These are phyloP conservation scores for Plenodomus lindquistii DNA, from an alignment of 2,329 filamentous ascomycete species.

Conservation along the genomic window DNA sequence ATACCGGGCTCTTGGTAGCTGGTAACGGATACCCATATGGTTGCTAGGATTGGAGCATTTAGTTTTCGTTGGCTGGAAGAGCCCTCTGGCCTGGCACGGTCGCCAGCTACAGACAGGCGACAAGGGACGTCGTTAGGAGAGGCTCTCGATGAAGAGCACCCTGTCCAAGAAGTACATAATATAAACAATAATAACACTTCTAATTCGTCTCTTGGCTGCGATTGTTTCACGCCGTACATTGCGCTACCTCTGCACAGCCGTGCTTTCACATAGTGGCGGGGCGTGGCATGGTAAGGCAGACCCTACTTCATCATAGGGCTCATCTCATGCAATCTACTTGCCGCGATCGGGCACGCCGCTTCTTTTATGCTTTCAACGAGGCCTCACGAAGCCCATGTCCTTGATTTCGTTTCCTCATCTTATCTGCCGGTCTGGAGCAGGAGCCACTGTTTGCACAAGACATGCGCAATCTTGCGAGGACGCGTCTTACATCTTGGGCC, in stretches of 20 bases:
- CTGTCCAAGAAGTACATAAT: no score
- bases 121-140: no score
- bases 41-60: conserved; percentile 5
- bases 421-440: conserved; percentile 7
- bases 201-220: neutral
- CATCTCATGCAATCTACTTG: conserved; percentile 31
- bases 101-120: neutral
- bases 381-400: conserved; percentile 11
- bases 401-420: conserved; percentile 13
- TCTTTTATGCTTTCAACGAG: conserved; percentile 14
- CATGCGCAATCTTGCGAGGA: conserved; percentile 11
- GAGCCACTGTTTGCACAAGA: conserved; percentile 7
- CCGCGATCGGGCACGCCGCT: conserved; percentile 10
- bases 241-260: neutral
- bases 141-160: no score
- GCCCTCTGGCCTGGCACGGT: neutral
- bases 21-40: conserved; percentile 12
- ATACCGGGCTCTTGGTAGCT: neutral
- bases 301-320: neutral
- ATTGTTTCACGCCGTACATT: neutral
- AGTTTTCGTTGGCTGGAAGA: conserved; percentile 1
- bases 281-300: conserved; percentile 5
- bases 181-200: neutral
- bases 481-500: conserved; percentile 9
- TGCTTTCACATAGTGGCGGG: neutral